Evolutionary conservation across 169 alveolate genomes (phyloP).

Genomic region (Hammondia hammondi): DNA sequence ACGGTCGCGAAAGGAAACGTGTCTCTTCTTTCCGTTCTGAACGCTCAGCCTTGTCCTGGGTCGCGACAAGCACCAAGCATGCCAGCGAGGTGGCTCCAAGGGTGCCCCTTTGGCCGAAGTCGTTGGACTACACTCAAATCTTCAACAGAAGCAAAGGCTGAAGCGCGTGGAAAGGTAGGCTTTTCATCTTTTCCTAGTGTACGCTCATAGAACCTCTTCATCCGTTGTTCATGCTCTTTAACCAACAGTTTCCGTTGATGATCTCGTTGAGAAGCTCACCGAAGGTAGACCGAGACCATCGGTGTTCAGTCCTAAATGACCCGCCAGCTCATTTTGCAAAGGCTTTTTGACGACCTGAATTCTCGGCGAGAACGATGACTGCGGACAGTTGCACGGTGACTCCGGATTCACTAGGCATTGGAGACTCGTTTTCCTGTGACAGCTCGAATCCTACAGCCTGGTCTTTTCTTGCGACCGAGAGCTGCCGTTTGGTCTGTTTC

Average conservation of each 20-base stretch:
- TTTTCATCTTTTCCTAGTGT: not conserved
- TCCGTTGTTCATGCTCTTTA: too few relatives aligned
- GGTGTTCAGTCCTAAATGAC: too few relatives aligned
- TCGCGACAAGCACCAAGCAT: not conserved
- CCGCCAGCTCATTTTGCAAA: too few relatives aligned
- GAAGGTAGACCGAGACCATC: too few relatives aligned
- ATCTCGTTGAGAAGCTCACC: too few relatives aligned
- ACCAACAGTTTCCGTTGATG: too few relatives aligned
- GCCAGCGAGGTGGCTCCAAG: not conserved
- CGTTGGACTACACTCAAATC: slow-evolving; percentile 51
- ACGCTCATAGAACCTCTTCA: not conserved
- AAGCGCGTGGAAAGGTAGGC: slow-evolving; percentile 51
- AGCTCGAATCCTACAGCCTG: not conserved
- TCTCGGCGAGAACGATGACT: too few relatives aligned
- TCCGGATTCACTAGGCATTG: too few relatives aligned
- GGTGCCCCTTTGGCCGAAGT: slow-evolving; percentile 34
- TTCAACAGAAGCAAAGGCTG: slow-evolving; percentile 60
- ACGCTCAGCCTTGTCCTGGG: not conserved
- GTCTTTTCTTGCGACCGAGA: not conserved
- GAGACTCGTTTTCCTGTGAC: too few relatives aligned
- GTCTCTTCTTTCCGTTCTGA: not conserved
- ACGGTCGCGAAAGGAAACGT: not conserved
- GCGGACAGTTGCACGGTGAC: too few relatives aligned
- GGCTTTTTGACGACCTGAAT: too few relatives aligned
- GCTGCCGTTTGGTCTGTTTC: slow-evolving; percentile 80